Evolutionary conservation across 108 stramenopile species (phyloP).

Genomic region (Skeletonema tropicum): DNA sequence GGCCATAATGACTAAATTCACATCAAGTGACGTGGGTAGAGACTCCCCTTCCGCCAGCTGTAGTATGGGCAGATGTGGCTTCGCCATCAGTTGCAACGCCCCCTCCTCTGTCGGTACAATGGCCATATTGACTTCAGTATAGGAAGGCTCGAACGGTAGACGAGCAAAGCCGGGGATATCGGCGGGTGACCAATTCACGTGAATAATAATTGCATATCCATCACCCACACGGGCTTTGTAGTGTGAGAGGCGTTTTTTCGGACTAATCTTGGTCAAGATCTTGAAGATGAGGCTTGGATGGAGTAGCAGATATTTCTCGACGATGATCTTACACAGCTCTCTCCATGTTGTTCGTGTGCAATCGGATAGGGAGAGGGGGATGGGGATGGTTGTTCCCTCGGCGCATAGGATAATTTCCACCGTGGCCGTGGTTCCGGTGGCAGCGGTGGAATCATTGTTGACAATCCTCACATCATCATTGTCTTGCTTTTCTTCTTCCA

Average conservation of each 20-base stretch:
- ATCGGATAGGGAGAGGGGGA: not conserved
- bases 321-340: not conserved
- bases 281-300: not conserved
- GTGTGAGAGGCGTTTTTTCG: not conserved
- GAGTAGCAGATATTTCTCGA: not conserved
- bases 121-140: not conserved
- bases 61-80: not conserved
- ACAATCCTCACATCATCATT: no score
- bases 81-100: not conserved
- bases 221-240: not conserved
- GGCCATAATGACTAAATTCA: not conserved
- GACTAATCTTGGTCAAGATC: not conserved
- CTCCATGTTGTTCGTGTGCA: not conserved
- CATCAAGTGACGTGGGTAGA: not conserved
- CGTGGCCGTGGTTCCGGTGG: no score
- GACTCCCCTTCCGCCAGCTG: not conserved
- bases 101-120: not conserved
- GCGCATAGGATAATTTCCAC: not conserved
- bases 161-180: not conserved
- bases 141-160: not conserved
- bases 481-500: no score
- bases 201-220: not conserved
- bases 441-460: no score
- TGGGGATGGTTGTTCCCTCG: not conserved
- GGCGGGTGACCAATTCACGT: not conserved